Evolutionary conservation across 805 yeast species (phyloP), one percentile per base, ranked within the genome.

Genomic region (Candida oleophila): DNA sequence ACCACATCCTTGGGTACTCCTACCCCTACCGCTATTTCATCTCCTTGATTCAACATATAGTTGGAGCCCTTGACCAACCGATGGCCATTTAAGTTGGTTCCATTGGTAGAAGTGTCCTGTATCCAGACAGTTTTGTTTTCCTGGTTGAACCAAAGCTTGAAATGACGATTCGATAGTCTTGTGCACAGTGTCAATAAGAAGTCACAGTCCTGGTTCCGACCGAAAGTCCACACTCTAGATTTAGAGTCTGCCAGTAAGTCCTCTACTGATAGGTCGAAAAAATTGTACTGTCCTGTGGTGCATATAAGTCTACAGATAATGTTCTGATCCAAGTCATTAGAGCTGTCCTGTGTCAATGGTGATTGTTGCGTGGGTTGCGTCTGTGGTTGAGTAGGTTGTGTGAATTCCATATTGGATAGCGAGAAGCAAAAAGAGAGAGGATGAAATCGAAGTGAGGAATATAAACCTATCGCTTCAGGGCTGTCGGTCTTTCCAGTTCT

Each of bases 31-130:
- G 91, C 79, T 34, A 94, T 85, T 60, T 89, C 96, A 65, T 94
- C 99, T 3, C 98, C 98, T 60, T 89, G 96, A 38, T 84, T 82
- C 34, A 94, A 65, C 46, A 92, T 80, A 62, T 88, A 89, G 57
- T 89, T 88, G 42, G 85, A 81, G 18, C 87, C 87, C 59, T 85
- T 87, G 20, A 83, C 88, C 16, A 92, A 65, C 43, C 89, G 74
- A 34, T 76, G 76, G 28, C 84, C 83, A 68, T 92, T 94, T 41
- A 92, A 68, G 73, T 81, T 86, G 0, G 99, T 94, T 5, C 99
- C 99, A 68, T 94, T 94, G 2, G 98, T 92, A 1, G 96, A 87
- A 2, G 75, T 65, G 64, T 91, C 97, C 61, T 79, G 81, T 47
- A 83, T 72, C 84, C 84, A 78, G 40, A 80, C 50, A 11, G 80